Evolutionary conservation across 441 rosid species (phyloP).

Genomic region (Aquilaria agallochum): DNA sequence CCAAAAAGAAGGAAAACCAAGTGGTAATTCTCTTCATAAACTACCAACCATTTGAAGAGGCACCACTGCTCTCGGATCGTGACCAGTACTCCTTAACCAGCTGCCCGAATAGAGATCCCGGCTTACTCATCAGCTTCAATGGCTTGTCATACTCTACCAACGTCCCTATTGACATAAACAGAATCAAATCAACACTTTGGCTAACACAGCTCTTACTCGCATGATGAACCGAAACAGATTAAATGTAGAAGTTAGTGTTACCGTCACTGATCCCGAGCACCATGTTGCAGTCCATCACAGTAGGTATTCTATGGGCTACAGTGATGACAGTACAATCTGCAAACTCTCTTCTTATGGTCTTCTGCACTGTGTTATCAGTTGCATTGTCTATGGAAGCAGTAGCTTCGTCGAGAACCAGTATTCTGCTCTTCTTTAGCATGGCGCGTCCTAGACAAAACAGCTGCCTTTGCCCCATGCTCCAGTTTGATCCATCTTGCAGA

Average conservation of each 20-base stretch:
- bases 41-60: neutral
- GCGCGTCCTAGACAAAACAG: constrained; percentile 39
- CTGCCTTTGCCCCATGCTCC: constrained; percentile 49
- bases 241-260: constrained; percentile 1
- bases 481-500: constrained; percentile 31
- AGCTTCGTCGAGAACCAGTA: constrained; percentile 42
- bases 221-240: too few relatives aligned
- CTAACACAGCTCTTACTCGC: too few relatives aligned
- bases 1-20: too few relatives aligned
- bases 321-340: constrained; percentile 39
- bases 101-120: constrained; percentile 70
- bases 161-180: constrained; percentile 40
- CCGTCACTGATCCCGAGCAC: constrained; percentile 42
- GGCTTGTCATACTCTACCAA: constrained; percentile 84
- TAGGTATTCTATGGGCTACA: constrained; percentile 46
- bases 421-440: constrained; percentile 27
- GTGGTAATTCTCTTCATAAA: too few relatives aligned
- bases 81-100: constrained; percentile 95
- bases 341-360: constrained; percentile 33
- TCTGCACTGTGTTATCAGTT: constrained; percentile 34
- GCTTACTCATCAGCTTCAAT: constrained; percentile 57
- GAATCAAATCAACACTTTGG: too few relatives aligned
- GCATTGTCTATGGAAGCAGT: constrained; percentile 47
- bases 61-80: constrained; percentile 20
- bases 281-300: constrained; percentile 41